Conservation (phyloP, 2,329 filamentous ascomycete genomes). For the Xylaria sp. region DNA sequence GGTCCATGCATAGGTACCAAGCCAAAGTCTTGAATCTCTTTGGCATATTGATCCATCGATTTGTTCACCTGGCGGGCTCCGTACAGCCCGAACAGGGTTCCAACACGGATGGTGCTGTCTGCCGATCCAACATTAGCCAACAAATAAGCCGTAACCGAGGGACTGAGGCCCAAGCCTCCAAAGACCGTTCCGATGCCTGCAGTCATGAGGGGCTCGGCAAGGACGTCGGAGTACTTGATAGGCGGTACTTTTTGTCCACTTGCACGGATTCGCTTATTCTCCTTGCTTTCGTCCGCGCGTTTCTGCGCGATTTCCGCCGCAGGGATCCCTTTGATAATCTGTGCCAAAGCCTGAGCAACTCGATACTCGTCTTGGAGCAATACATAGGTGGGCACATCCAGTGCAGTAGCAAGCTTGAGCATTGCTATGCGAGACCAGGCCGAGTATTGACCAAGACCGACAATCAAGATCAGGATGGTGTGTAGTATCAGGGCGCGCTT, state of each 20-base stretch:
- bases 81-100: conserved; percentile 87
- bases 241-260: conserved; percentile 51
- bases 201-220: conserved; percentile 70
- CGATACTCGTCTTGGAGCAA: conserved; percentile 69
- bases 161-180: conserved; percentile 68
- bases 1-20: conserved; percentile 67
- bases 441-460: conserved; percentile 73
- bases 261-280: conserved; percentile 47
- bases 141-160: conserved; percentile 69
- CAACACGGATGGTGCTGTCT: conserved; percentile 72
- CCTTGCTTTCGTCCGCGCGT: conserved; percentile 58
- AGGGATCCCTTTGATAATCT: conserved; percentile 66
- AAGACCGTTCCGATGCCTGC: conserved; percentile 76
- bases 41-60: conserved; percentile 82
- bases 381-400: conserved; percentile 60
- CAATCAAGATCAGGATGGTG: conserved; percentile 62
- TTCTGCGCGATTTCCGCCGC: conserved; percentile 60
- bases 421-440: conserved; percentile 69
- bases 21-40: conserved; percentile 83
- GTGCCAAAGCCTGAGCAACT: conserved; percentile 67
- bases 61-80: conserved; percentile 75
- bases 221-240: conserved; percentile 39
- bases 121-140: conserved; percentile 76
- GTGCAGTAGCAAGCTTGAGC: conserved; percentile 62
- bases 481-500: conserved; percentile 66